Base-by-base conservation (phyloP, 1,284 basidiomycete species). In the Puccinia coronata region DNA sequence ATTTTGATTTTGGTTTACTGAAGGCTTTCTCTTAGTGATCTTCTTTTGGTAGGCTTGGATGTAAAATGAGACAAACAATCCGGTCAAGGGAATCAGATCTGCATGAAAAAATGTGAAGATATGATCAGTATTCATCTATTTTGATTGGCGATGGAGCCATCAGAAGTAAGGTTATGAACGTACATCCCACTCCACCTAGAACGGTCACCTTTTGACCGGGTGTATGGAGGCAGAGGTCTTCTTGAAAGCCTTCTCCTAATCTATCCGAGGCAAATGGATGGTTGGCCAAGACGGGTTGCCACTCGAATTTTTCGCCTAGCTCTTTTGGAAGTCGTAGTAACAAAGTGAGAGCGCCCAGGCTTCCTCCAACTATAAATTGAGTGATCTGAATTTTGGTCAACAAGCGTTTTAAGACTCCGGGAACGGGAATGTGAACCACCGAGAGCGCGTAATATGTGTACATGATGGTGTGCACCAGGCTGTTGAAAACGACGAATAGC, bases 371-470 rank as follows among this genome's bases (percentile, higher is more conserved):
- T 6, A 85, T 78, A 23, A 85, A 82, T 75, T 85, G 84, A 14
- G 84, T 83, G 63, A 85, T 85, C 81, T 85, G 84, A 51, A 84
- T 83, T 9, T 84, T 85, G 12, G 84, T 85, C 82, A 85, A 83
- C 51, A 78, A 81, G 31, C 83, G 82, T 83, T 86, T 86, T 67
- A 86, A 82, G 25, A 85, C 83, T 3, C 81, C 82, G 39, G 86
- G 85, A 82, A 86, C 85, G 25, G 84, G 86, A 11, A 86, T 82
- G 77, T 83, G 83, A 49, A 86, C 43, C 16, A 84, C 82, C 34
- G 85, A 83, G 76, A 84, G 82, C 47, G 84, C 83, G 83, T 86
- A 86, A 83, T 84, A 86, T 14, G 82, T 83, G 84, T 85, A 85
- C 84, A 82, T 82, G 81, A 84, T 82, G 36, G 81, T 82, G 83